Base-by-base conservation (phyloP, 148 eudicot species). In the Dysphania ambrosioides region DNA sequence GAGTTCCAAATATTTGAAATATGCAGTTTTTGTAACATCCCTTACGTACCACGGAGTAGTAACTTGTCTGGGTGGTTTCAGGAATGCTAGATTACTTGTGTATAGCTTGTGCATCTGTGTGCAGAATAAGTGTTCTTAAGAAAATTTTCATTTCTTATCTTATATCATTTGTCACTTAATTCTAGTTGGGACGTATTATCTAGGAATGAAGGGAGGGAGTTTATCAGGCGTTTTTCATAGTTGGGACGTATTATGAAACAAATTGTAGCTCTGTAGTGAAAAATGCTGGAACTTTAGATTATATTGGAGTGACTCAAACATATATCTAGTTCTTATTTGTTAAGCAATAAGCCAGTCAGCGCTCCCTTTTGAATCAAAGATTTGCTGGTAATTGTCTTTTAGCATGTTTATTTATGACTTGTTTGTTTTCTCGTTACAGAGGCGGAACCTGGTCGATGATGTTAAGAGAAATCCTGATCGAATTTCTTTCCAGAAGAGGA, bases 401-500 rank as follows among this genome's bases (percentile, higher is more conserved):
- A 29, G 18, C 36, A 24, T 3, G 0, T 38, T 38, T 8, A 77
- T 44, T 2, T 16, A 47, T 44, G 21, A 49, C 34, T 24, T 38
- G 7, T 72, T 5, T 31, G 0, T 35, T 62, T 11, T 9, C 53
- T 47, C 4, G 13, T n/a, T 67, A 57, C 73, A 76, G 78, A 67
- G 23, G 55, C 72, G 30, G 18, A 58, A 68, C 24, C 19, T 8
- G 63, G 77, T 47, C n/a, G n/a, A 53, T 12, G 5, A 26, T 62
- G 31, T 63, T 29, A 24, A 30, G 6, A 67, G 40, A 60, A 60
- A 61, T 44, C 31, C 35, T 36, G 60, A 1, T 44, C 5, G 9
- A 32, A 27, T 21, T 71, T 31, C 82, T 35, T 7, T 24, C 41
- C 61, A 32, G 27, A 80, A 75, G 60, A 71, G 82, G 79, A 75